A percentile compares a stretch with the other conserved stretches of the same genome.
These are phyloP conservation scores for Picea abies DNA, from an alignment of 83 land plant species.

Conservation along the genomic window DNA sequence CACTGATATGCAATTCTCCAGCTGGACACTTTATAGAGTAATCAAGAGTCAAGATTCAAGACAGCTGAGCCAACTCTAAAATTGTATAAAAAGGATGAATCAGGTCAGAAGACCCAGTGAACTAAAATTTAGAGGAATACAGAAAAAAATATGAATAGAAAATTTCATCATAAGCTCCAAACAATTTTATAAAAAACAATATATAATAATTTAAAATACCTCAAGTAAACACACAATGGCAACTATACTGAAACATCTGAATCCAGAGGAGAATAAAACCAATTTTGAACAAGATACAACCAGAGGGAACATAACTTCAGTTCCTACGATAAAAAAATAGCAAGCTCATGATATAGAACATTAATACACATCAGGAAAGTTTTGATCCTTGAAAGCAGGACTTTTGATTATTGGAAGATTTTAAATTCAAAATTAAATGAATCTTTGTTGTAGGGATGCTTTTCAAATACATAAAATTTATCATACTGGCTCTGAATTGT, in stretches of 20 bases:
- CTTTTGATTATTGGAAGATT: too few species aligned
- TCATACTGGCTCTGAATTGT: too few species aligned
- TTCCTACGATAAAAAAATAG: background rate
- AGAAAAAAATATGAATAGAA: background rate
- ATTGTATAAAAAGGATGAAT: too few species aligned
- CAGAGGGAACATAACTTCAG: too few species aligned
- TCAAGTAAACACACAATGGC: background rate
- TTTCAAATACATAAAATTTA: too few species aligned
- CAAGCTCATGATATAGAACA: conserved; percentile 7
- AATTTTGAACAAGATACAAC: too few species aligned
- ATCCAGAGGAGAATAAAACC: background rate
- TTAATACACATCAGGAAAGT: conserved; percentile 4
- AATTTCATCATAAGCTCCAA: background rate
- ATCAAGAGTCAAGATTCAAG: background rate
- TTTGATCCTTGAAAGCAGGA: too few species aligned
- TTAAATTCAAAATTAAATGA: too few species aligned
- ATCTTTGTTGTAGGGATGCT: too few species aligned
- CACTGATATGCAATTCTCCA: background rate
- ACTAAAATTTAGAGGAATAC: background rate
- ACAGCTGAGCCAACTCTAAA: too few species aligned
- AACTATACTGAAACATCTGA: background rate
- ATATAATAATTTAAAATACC: background rate
- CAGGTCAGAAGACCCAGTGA: background rate
- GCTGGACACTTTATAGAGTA: background rate
- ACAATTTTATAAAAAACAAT: background rate